Evolutionary conservation across 164 flowering plant genomes (phyloP), one percentile per base, ranked within the genome.

Genomic region (Santalum album): DNA sequence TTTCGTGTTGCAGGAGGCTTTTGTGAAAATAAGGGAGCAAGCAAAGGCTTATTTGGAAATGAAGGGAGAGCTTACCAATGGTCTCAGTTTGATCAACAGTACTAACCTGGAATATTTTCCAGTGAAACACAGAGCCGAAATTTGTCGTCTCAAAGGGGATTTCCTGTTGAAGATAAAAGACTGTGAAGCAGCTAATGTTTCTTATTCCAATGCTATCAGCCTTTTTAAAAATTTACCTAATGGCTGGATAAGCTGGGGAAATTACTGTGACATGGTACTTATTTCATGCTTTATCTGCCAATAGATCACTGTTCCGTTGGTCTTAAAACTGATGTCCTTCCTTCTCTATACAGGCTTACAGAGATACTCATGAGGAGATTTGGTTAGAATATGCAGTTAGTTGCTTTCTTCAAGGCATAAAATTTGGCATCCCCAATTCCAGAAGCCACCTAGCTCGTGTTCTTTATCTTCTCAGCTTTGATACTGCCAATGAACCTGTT

Each of bases 171-270:
- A 94, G 78, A 54, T 90, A 53, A 78, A 73, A 73, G 99, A 94
- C 48, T 60, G 81, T 59, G 99, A 94, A 68, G 76, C 76, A 63
- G 97, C 96, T 32, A 94, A 94, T 74, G 44, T 71, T 65, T 75
- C 83, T 51, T 94, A 87, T 56, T 94, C 99, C 23, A 79, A 78
- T 73, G 92, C 95, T 38, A 85, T 94, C 60, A 75, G 59, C 61
- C 90, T 90, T 51, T 94, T 79, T 75, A 94, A 90, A 51, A 84
- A 87, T 57, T 67, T 90, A 72, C 92, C 99, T 0, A 94, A 90
- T 70, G 99, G 99, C 51, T 94, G 99, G 99, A 94, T 94, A 61
- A 90, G 97, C 74, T 94, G 99, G 99, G 99, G 97, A 72, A 84
- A 75, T 69, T 94, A 94, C 72, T 90, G 97, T 78, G 99, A 94